Percentiles rank a stretch among this genome's conserved stretches.
Conservation (phyloP, 2,329 filamentous ascomycete species). For the Fusarium odoratissimum region DNA sequence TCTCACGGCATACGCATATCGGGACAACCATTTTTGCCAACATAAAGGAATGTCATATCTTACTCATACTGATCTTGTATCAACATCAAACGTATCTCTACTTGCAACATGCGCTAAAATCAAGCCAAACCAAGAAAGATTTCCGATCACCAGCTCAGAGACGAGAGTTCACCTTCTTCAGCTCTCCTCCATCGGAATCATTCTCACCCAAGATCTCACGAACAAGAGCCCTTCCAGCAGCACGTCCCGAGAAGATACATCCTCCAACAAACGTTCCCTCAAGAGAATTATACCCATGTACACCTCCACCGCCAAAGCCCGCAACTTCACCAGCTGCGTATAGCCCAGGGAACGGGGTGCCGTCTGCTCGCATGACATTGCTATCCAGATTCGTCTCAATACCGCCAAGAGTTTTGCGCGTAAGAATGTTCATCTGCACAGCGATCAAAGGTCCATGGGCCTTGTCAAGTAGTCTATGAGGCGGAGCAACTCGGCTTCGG, state of each 20-base stretch:
- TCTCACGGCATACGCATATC: neutral
- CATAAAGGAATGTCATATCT: neutral
- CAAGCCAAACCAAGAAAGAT: neutral
- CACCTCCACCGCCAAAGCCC: constrained; percentile 71
- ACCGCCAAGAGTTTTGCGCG: constrained; percentile 70
- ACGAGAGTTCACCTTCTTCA: constrained; percentile 5
- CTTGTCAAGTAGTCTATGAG: constrained; percentile 65
- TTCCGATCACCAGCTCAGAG: neutral
- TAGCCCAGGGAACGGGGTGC: constrained; percentile 61
- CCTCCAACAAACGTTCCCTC: constrained; percentile 73
- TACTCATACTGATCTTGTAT: neutral
- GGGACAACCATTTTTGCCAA: neutral
- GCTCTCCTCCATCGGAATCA: neutral
- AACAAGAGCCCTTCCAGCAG: constrained; percentile 66
- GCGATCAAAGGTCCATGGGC: constrained; percentile 69
- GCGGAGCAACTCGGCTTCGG: constrained; percentile 62
- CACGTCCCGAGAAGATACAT: constrained; percentile 71
- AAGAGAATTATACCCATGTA: constrained; percentile 71
- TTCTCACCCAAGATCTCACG: constrained; percentile 53
- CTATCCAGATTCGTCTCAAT: constrained; percentile 69
- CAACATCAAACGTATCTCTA: neutral
- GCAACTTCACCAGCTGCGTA: constrained; percentile 71
- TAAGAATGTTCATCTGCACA: constrained; percentile 69
- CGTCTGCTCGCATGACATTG: constrained; percentile 65
- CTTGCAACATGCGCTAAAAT: neutral